Evolutionary conservation across 2,329 filamentous ascomycete species (phyloP), one percentile per base, ranked within the genome.

Genomic region (Epichloe aotearoae): DNA sequence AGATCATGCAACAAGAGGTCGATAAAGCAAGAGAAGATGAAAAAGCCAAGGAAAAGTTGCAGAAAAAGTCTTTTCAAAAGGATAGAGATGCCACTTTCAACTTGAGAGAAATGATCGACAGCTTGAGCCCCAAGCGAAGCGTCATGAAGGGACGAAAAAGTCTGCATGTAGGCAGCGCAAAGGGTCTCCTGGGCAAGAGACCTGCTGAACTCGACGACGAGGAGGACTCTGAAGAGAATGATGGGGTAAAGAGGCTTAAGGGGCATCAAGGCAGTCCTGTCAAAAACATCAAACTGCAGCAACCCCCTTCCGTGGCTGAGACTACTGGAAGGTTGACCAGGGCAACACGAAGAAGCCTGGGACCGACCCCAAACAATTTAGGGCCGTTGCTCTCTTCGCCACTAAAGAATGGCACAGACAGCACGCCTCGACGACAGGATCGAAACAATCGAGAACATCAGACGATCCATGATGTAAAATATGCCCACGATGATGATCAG

Each of bases 71-170:
- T 11, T 54, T 54, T 6, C 67, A 70, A 30, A 74, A 76, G 37
- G 78, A 82, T 36, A 76, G 73, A 45, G 83, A 87, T 55, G 73
- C 71, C 3, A 85, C 84, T 0, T 66, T 82, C 37, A 87, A 80
- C 54, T 68, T 91, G 42, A 84, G 80, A 55, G 84, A 88, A 55
- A 83, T 88, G 78, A 91, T 91, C 53, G 76, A 84, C 54, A 85
- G 80, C 51, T 72, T 91, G 55, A 88, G 84, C 23, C 86, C 87
- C 0, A 87, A 86, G 66, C 87, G 88, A 64, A 82, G 79, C 50
- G 66, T 69, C 5, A 57, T 86, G 6, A 80, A 75, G 51, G 80
- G 80, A 14, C 80, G 86, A 40, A 90, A 90, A 68, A 90, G 86
- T 61, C 71, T 90, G 47, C 82, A 86, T 55, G 79, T 88, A 19